Conservation (phyloP, 2,329 filamentous ascomycete genomes). For the Gaeumannomyces tritici region DNA sequence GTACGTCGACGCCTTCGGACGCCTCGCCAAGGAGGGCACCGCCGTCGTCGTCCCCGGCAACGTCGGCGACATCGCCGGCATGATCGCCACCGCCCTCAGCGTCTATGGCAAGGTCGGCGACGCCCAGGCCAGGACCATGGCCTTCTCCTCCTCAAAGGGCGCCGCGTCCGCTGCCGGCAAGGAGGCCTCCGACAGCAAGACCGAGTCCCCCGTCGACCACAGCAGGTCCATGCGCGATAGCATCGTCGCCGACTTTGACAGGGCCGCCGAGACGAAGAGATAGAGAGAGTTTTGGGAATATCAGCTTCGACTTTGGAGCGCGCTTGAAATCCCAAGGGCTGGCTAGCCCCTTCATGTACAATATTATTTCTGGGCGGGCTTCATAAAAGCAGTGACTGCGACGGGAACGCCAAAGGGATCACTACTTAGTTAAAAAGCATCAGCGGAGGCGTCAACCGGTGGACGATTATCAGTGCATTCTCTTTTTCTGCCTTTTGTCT, state of each 20-base stretch:
- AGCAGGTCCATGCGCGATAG: constrained; percentile 12
- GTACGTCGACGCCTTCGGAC: constrained; percentile 86
- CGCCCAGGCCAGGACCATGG: constrained; percentile 54
- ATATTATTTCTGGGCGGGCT: neutral
- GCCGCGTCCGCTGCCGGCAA: constrained; percentile 5
- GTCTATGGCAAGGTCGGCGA: constrained; percentile 92
- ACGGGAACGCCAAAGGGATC: neutral
- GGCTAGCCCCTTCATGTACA: neutral
- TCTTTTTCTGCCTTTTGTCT: neutral
- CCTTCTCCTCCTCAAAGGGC: constrained; percentile 9
- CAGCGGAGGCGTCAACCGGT: neutral
- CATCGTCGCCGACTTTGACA: constrained; percentile 19
- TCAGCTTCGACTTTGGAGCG: neutral
- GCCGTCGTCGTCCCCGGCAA: constrained; percentile 94
- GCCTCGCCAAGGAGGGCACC: constrained; percentile 90
- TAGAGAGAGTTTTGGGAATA: neutral
- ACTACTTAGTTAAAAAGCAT: neutral
- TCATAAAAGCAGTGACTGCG: neutral
- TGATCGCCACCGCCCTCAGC: constrained; percentile 93
- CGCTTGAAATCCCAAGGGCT: neutral
- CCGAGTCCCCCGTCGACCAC: constrained; percentile 3
- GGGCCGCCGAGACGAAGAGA: constrained; percentile 9
- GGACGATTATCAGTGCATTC: neutral
- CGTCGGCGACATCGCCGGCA: constrained; percentile 87
- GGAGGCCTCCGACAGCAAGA: constrained; percentile 7